A percentile compares a stretch with the other conserved stretches of the same genome.
Conservation (phyloP, 2,329 filamentous ascomycete genomes). For the Tolypocladium album region DNA sequence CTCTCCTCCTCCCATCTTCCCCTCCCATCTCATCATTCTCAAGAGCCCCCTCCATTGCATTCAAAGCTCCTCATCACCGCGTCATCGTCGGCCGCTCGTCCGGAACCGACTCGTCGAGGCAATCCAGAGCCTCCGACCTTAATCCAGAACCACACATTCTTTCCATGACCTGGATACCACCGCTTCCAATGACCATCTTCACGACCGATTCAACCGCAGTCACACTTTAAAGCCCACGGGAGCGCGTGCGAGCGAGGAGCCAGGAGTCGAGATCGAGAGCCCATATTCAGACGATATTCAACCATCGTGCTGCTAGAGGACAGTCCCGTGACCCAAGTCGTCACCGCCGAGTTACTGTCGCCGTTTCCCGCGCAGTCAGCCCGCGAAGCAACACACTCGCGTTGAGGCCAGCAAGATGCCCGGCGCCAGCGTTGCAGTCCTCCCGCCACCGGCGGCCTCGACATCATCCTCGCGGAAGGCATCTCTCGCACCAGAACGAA, state of each 20-base stretch:
- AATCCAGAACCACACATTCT: constrained; percentile 20
- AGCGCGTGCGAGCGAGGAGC: constrained; percentile 50
- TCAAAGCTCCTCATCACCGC: constrained; percentile 12
- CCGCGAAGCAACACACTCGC: constrained; percentile 13
- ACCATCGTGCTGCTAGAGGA: constrained; percentile 38
- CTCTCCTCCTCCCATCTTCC: constrained; percentile 10
- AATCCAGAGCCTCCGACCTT: constrained; percentile 16
- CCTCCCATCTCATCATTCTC: constrained; percentile 9
- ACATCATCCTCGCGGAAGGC: constrained; percentile 66
- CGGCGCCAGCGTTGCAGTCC: constrained; percentile 56
- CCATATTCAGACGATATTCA: constrained; percentile 41
- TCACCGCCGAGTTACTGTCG: constrained; percentile 14
- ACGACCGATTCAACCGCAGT: constrained; percentile 41
- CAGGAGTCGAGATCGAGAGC: constrained; percentile 24
- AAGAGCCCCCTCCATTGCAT: constrained; percentile 8
- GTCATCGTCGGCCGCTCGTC: constrained; percentile 16
- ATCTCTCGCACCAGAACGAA: constrained; percentile 76
- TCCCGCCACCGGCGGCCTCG: constrained; percentile 53
- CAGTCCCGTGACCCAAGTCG: constrained; percentile 13
- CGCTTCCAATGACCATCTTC: constrained; percentile 41
- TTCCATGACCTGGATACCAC: constrained; percentile 30
- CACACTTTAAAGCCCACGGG: constrained; percentile 64
- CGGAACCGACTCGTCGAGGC: constrained; percentile 15
- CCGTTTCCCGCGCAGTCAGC: constrained; percentile 8
- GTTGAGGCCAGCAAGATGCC: constrained; percentile 48